phyloP scores from a whole-genome alignment of 2,329 filamentous ascomycete genomes.

The Diaporthe batatas region DNA sequence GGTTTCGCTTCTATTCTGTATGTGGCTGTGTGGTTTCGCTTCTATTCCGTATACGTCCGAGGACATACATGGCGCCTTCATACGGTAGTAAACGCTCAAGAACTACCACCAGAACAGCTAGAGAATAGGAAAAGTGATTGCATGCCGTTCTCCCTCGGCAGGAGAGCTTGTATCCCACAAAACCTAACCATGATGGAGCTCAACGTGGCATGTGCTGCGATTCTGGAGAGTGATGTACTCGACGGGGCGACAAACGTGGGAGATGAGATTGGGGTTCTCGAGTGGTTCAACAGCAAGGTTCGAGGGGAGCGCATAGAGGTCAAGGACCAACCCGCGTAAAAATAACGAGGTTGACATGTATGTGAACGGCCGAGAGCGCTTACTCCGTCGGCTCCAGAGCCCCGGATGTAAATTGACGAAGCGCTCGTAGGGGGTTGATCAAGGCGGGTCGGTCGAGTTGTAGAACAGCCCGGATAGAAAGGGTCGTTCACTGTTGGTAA shows the following conservation, averaged over 20 bases:
- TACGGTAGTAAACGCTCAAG: too few relatives aligned
- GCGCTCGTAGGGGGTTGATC: not conserved
- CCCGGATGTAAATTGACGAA: not conserved
- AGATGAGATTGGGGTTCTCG: slow-evolving; percentile 28
- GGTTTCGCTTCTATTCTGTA: too few relatives aligned
- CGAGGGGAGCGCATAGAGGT: slow-evolving; percentile 30
- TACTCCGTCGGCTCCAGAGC: not conserved
- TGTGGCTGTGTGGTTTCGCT: too few relatives aligned
- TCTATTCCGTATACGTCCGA: too few relatives aligned
- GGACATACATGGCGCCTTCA: too few relatives aligned
- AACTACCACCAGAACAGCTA: slow-evolving; percentile 33
- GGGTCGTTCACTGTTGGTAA: not conserved
- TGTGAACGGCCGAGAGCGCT: not conserved
- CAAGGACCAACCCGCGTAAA: not conserved
- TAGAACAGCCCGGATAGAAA: not conserved
- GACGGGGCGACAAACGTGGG: slow-evolving; percentile 35
- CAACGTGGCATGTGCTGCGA: slow-evolving; percentile 33
- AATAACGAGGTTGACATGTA: not conserved
- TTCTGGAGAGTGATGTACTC: slow-evolving; percentile 28
- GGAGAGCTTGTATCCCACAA: slow-evolving; percentile 43
- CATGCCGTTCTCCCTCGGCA: slow-evolving; percentile 45
- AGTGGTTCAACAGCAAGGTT: slow-evolving; percentile 38
- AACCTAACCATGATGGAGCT: slow-evolving; percentile 43
- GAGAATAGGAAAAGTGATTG: slow-evolving; percentile 38
- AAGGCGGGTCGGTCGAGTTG: not conserved